Evolutionary conservation across 2,329 filamentous ascomycete genomes (phyloP).

Genomic region (Hymenoscyphus repandus): DNA sequence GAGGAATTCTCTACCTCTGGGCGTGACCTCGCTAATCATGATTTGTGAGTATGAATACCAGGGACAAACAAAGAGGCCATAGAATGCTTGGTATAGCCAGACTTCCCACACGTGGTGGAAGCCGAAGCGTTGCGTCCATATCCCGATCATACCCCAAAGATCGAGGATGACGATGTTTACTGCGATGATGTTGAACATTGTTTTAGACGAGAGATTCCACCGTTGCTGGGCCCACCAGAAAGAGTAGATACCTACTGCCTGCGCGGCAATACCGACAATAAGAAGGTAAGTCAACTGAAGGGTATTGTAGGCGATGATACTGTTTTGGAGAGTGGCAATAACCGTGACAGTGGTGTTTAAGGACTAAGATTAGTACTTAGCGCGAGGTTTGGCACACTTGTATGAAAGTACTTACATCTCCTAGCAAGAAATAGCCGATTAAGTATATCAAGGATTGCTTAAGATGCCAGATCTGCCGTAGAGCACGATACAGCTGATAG

Average conservation of each 20-base stretch:
- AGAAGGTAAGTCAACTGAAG: conserved; percentile 60
- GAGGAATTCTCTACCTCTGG: conserved; percentile 58
- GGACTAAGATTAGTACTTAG: conserved; percentile 32
- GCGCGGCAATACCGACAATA: conserved; percentile 59
- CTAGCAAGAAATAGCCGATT: conserved; percentile 61
- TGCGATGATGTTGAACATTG: conserved; percentile 63
- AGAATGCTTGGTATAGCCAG: conserved; percentile 47
- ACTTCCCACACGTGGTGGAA: conserved; percentile 43
- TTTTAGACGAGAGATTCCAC: conserved; percentile 56
- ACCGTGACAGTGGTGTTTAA: conserved; percentile 67
- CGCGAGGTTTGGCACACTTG: not conserved
- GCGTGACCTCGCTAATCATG: conserved; percentile 66
- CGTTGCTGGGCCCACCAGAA: conserved; percentile 59
- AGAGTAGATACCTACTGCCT: conserved; percentile 55
- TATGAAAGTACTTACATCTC: conserved; percentile 37
- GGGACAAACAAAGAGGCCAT: conserved; percentile 61
- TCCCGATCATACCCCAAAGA: conserved; percentile 42
- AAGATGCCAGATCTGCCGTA: conserved; percentile 56
- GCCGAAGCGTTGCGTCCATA: conserved; percentile 40
- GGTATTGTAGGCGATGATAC: conserved; percentile 59
- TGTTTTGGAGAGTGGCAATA: conserved; percentile 60
- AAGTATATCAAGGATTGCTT: conserved; percentile 63
- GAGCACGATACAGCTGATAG: conserved; percentile 55
- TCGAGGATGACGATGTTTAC: conserved; percentile 56
- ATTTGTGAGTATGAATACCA: conserved; percentile 69